Evolutionary conservation across 495 filamentous ascomycete species (phyloP), one percentile per base, ranked within the genome.

Genomic region (Xanthoparmelia taractica): DNA sequence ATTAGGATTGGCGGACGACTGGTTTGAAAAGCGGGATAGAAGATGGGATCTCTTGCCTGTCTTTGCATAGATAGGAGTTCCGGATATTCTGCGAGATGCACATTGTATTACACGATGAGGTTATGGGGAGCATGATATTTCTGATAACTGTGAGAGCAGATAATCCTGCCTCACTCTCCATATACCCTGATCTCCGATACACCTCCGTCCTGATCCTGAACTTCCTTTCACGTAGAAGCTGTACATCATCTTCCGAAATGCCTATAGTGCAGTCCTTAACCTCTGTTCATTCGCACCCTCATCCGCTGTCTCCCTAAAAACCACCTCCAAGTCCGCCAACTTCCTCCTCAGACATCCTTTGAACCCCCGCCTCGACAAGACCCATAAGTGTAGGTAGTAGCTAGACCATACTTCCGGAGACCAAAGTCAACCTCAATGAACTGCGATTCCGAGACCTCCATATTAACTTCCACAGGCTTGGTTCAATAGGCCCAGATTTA

Each of bases 71-170:
- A 72, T 82, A 84, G 86, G 85, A 82, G 81, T 81, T 92, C 88
- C 87, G 88, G 89, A 91, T 90, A 91, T 90, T 87, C 88, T 84
- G 83, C 84, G 85, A 40, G 38, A 38, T 59, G 57, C 34, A 23
- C n/a, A n/a, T n/a, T 31, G 34, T 41, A 37, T 15, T 54, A 18
- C 48, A 54, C 23, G 48, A 23, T 23, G 48, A 15, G 48, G 8
- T 23, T 54, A 54, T 23, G 34, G 5, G 10, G 34, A 10, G 34
- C 34, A 36, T 10, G 10, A 54, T 54, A 54, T 18, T 54, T 33
- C 23, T 18, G 20, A 54, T 54, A 54, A n/a, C 23, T 54, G 48
- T 54, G 17, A 54, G 29, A 27, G 20, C 48, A 33, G 48, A 54
- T 54, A 41, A 41, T 41, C 38, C 38, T 41, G 12, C 38, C 38